Percentiles rank a stretch among this genome's conserved stretches.
These are phyloP conservation scores for Pneumocystis wakefieldiae DNA, from an alignment of 1,139 yeast genomes.

Conservation along the genomic window DNA sequence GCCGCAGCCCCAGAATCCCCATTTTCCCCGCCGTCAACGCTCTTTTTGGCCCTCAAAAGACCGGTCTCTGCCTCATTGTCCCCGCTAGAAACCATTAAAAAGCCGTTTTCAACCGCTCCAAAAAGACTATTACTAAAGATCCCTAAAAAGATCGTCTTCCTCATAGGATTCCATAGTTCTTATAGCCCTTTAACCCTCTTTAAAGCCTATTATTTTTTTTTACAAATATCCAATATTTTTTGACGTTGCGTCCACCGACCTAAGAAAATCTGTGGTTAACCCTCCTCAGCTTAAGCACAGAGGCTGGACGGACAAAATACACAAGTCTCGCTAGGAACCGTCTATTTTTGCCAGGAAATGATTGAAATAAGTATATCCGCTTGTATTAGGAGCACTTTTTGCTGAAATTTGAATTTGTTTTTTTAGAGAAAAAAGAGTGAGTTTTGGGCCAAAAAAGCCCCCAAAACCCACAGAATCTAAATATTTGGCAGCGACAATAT, in stretches of 20 bases:
- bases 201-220: not conserved
- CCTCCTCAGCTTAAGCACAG: no score
- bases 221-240: not conserved
- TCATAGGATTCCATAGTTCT: conserved; percentile 28
- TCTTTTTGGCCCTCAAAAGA: conserved; percentile 2
- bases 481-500: not conserved
- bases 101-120: not conserved
- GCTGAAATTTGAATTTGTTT: not conserved
- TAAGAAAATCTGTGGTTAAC: no score
- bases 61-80: conserved; percentile 19
- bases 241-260: no score
- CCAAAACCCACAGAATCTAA: no score
- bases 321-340: no score
- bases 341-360: no score
- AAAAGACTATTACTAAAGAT: conserved; percentile 39
- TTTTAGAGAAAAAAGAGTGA: not conserved
- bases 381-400: no score
- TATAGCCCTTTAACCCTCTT: not conserved
- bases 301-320: no score
- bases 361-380: no score
- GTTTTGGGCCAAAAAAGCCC: not conserved
- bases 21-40: not conserved
- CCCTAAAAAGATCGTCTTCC: conserved; percentile 73
- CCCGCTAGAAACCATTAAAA: conserved; percentile 18
- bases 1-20: not conserved